Percentiles rank a stretch among this genome's conserved stretches.
These are phyloP conservation scores for Pythium graminicola DNA, from an alignment of 352 stramenopile species.

Conservation along the genomic window DNA sequence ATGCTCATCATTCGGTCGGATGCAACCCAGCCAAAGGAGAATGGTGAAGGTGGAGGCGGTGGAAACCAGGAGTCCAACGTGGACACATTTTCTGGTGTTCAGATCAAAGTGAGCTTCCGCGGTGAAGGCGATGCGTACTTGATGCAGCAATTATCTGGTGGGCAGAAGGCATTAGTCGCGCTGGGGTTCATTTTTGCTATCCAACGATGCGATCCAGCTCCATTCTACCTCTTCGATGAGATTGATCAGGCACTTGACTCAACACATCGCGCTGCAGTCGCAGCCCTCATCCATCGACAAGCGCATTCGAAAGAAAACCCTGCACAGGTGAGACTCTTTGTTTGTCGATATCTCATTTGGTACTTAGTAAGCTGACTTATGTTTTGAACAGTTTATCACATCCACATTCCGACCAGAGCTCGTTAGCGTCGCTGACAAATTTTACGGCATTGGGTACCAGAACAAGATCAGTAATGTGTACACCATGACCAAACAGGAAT, in stretches of 20 bases:
- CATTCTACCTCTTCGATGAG: slow-evolving; percentile 99
- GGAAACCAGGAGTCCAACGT: slow-evolving; percentile 45
- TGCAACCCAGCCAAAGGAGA: slow-evolving; percentile 20
- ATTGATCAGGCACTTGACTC: slow-evolving; percentile 99
- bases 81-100: slow-evolving; percentile 95
- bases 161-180: slow-evolving; percentile 98
- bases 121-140: slow-evolving; percentile 94
- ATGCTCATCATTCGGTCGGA: slow-evolving; percentile 95
- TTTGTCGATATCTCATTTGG: neutral
- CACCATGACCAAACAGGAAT: slow-evolving; percentile 94
- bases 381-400: slow-evolving; percentile 92
- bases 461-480: slow-evolving; percentile 97
- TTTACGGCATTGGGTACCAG: slow-evolving; percentile 98
- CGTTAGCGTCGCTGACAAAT: slow-evolving; percentile 95
- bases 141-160: slow-evolving; percentile 98
- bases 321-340: slow-evolving; percentile 79
- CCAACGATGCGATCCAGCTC: slow-evolving; percentile 96
- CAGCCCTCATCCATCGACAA: slow-evolving; percentile 95
- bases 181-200: slow-evolving; percentile 99
- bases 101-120: slow-evolving; percentile 98
- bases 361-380: neutral
- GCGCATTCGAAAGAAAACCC: slow-evolving; percentile 91
- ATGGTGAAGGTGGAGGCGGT: neutral
- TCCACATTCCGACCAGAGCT: slow-evolving; percentile 99
- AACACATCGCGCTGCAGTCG: slow-evolving; percentile 96